phyloP scores from a whole-genome alignment of 352 stramenopile species.

The Phytopythium chamaehyphon region DNA sequence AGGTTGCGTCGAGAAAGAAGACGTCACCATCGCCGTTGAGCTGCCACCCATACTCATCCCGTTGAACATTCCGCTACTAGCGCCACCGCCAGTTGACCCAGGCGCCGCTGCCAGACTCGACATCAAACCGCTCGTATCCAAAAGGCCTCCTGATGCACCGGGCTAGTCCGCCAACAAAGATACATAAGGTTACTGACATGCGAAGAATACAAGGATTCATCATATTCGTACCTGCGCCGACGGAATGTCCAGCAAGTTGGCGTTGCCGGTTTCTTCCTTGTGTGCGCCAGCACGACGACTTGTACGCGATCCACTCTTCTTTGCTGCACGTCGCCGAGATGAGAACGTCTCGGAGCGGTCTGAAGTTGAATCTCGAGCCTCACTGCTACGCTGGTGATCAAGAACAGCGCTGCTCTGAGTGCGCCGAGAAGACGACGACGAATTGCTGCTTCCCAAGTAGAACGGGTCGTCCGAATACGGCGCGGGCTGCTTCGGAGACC shows the following conservation, averaged over 20 bases:
- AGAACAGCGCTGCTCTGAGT: conserved; percentile 33
- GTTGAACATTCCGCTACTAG: conserved; percentile 48
- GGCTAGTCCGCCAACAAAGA: no score
- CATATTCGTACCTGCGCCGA: conserved; percentile 22
- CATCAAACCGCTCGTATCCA: conserved; percentile 43
- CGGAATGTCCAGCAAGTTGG: conserved; percentile 61
- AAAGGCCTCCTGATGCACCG: conserved; percentile 31
- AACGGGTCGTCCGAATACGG: conserved; percentile 82
- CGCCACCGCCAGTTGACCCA: conserved; percentile 14
- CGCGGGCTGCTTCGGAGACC: conserved; percentile 32
- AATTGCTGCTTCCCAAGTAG: conserved; percentile 37
- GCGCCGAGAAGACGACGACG: conserved; percentile 23
- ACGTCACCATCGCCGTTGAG: conserved; percentile 12
- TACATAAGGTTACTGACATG: no score
- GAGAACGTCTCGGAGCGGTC: conserved; percentile 69
- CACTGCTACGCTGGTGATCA: conserved; percentile 5
- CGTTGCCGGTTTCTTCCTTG: conserved; percentile 52
- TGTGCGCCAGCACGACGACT: conserved; percentile 23
- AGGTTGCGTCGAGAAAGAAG: conserved; percentile 39
- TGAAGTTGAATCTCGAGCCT: conserved; percentile 19
- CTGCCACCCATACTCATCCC: conserved; percentile 49
- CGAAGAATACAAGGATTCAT: conserved; percentile 2
- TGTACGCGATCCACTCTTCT: conserved; percentile 52
- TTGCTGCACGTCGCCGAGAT: conserved; percentile 59
- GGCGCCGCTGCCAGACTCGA: conserved; percentile 31